Evolutionary conservation across 495 filamentous ascomycete species (phyloP).

Genomic region (Podospora comata): DNA sequence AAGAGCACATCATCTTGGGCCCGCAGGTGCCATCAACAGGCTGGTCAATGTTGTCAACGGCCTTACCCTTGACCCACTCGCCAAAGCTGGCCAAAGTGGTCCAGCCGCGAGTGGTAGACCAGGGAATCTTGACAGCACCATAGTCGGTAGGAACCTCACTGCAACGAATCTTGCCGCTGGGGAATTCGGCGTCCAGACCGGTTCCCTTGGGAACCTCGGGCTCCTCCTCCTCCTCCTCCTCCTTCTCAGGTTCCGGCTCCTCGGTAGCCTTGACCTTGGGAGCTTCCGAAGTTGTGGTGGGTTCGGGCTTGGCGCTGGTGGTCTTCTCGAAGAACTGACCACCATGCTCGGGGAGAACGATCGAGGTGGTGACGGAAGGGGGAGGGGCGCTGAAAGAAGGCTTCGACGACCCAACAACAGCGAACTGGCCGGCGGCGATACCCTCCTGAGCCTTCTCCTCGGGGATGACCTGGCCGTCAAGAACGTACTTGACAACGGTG

Average conservation of each 20-base stretch:
- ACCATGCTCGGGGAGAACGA: constrained; percentile 19
- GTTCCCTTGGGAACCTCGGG: constrained; percentile 33
- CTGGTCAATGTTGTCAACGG: constrained; percentile 57
- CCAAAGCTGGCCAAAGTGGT: constrained; percentile 68
- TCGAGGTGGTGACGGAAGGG: constrained; percentile 27
- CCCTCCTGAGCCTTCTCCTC: constrained; percentile 58
- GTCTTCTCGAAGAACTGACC: constrained; percentile 38
- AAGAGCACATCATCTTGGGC: constrained; percentile 76
- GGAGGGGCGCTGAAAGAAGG: constrained; percentile 44
- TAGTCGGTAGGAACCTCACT: constrained; percentile 74
- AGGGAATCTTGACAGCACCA: constrained; percentile 69
- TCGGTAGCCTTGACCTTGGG: constrained; percentile 14
- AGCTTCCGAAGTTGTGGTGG: constrained; percentile 9
- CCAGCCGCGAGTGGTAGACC: constrained; percentile 70
- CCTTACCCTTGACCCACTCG: constrained; percentile 34
- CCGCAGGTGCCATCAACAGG: constrained; percentile 60
- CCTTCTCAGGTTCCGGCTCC: constrained; percentile 12
- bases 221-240: constrained; percentile 10
- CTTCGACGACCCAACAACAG: constrained; percentile 48
- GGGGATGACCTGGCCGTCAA: constrained; percentile 54
- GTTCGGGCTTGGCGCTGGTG: constrained; percentile 15
- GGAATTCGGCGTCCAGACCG: constrained; percentile 69
- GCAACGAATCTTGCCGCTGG: constrained; percentile 71
- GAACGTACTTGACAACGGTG: constrained; percentile 57
- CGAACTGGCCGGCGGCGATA: constrained; percentile 53